Conservation (phyloP, 179 eudicot genomes). For the Spinacia oleracea region DNA sequence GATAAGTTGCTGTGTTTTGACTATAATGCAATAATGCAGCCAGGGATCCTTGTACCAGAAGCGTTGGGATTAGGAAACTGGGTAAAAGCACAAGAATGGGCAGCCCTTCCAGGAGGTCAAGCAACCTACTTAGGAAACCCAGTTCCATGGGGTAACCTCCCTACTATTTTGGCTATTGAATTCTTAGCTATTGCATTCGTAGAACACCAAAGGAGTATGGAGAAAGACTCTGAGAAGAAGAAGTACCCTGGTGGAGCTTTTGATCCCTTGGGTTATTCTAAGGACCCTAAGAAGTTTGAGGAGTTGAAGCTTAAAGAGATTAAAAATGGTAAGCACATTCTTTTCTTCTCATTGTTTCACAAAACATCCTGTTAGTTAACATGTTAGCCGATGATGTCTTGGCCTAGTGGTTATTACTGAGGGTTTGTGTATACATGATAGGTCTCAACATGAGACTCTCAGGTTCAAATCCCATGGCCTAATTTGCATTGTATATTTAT, state of each 20-base stretch:
- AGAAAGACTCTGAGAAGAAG: constrained; percentile 85
- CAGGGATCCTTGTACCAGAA: constrained; percentile 89
- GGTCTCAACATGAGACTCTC: no score
- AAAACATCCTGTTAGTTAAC: background rate
- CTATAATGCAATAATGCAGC: constrained; percentile 47
- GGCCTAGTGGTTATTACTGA: no score
- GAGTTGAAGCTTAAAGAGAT: constrained; percentile 91
- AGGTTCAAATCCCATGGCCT: no score
- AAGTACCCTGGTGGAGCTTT: constrained; percentile 99
- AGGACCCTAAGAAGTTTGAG: constrained; percentile 76
- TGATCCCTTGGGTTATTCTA: constrained; percentile 93
- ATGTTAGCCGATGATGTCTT: no score
- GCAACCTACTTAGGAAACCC: constrained; percentile 96
- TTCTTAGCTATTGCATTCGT: constrained; percentile 85
- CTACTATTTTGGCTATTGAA: constrained; percentile 80
- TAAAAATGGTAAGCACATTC: constrained; percentile 61
- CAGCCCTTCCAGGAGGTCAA: constrained; percentile 93
- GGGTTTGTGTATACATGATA: no score
- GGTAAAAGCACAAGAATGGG: constrained; percentile 99
- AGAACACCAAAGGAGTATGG: constrained; percentile 91
- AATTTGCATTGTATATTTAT: no score
- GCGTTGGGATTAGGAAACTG: constrained; percentile 95
- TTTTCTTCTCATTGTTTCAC: no score
- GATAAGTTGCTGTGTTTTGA: background rate
- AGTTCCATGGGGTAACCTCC: constrained; percentile 96